Evolutionary conservation across 805 yeast genomes (phyloP), one percentile per base, ranked within the genome.

Genomic region (Nakazawaea pomicola): DNA sequence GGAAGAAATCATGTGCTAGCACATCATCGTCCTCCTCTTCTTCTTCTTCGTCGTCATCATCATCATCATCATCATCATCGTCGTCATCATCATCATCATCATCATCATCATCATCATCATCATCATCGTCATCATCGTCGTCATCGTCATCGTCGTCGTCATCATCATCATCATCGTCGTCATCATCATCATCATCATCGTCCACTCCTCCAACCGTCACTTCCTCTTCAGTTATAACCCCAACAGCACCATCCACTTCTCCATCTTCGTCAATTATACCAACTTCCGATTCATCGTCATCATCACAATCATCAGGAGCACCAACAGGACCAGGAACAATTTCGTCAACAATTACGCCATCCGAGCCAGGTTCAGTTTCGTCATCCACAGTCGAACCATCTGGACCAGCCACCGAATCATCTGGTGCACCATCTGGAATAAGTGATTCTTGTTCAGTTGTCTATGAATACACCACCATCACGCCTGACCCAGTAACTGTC

Each of bases 1-100:
- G 43, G 43, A 29, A 28, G 3, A 5, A 24, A 15, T 12, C 10
- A 3, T 39, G 43, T 39, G 33, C 32, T 15, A 10, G 11, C 7
- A 11, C 29, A 21, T 10, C 29, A 12, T 17, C 18, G 6, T 23
- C 16, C 10, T 14, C 29, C 14, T 12, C 36, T n/a, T 10, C 35
- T 19, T 12, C 14, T 4, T 5, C 35, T 6, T 10, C 25, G 18
- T 9, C 25, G 10, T 23, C 25, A 23, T 23, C 25, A 23, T 10
- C 10, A 6, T 12, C 35, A 5, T 12, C 35, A 12, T 6, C 35
- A 11, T 19, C 4, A 4, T 5, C 36, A 4, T 18, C 36, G 7
- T 20, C 32, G 3, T 12, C 24, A 8, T 29, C 41, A 14, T 4
- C 30, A 4, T 8, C 24, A 9, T 12, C 36, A 6, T 24, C 36